Base-by-base conservation (phyloP, 306 rosid species). In the Citrullus amarus region DNA sequence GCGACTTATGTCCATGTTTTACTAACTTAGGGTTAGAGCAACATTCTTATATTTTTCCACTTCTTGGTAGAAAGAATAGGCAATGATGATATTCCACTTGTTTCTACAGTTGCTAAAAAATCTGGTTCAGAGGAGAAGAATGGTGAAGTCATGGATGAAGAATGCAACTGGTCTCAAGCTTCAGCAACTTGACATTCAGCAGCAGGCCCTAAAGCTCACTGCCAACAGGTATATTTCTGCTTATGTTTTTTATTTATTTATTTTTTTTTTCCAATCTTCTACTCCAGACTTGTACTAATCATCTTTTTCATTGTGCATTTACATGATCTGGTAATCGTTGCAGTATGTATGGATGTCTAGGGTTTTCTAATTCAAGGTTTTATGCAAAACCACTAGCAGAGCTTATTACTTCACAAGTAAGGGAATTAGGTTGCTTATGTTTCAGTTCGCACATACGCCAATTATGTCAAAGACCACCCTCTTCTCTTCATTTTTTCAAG, bases 291-390 rank as follows among this genome's bases (percentile, higher is more conserved):
- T 79, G 18, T 76, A 36, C 58, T 51, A 76, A 53, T 72, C 43
- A 72, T 72, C 77, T 46, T 50, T 72, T 50, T 46, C 44, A 11
- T 72, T 50, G 60, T 15, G 22, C 44, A 15, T 83, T 69, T 43
- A 69, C 75, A 44, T 14, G 38, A 70, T 70, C 76, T 9, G 57
- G 34, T 65, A 73, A 69, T 79, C 79, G 69, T 80, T 90, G 92
- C 92, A 95, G 99, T 83, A 92, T 95, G 99, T 95, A 95, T 80
- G 99, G 99, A 76, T 95, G 99, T 79, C 83, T 95, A 78, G 99
- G 99, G 74, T 95, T 95, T 90, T 86, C 97, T 76, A 95, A 92
- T 81, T 95, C 97, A 56, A 86, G 97, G 86, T 95, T 95, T 90
- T 95, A 95, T 86, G 99, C 99, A 36, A 95, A 95, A 88, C 97